Evolutionary conservation across 257 asterid genomes (phyloP).

Genomic region (Solanum sejunctum): DNA sequence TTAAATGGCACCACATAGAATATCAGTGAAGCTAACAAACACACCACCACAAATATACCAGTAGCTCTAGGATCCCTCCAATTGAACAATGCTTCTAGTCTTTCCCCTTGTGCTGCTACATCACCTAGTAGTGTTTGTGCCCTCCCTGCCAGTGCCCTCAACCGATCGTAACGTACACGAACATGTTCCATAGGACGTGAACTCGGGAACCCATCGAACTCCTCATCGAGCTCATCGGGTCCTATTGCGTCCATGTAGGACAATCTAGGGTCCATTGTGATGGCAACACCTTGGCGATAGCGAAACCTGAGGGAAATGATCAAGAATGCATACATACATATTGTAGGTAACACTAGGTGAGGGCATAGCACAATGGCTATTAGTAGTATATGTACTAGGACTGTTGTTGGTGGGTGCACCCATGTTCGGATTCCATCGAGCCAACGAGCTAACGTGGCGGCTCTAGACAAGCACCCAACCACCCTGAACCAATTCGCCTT

Average conservation of each 20-base stretch:
- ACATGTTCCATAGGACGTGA: constrained; percentile 46
- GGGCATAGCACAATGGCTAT: constrained; percentile 65
- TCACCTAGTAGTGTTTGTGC: constrained; percentile 81
- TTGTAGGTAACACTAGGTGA: constrained; percentile 51
- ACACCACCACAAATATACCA: constrained; percentile 52
- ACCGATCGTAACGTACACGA: constrained; percentile 50
- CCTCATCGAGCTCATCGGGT: constrained; percentile 72
- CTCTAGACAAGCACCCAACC: constrained; percentile 60
- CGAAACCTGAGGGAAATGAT: constrained; percentile 42
- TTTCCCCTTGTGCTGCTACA: constrained; percentile 82
- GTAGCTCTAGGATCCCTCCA: constrained; percentile 93
- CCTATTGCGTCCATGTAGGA: constrained; percentile 61
- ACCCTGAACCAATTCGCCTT: constrained; percentile 91
- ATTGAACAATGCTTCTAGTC: constrained; percentile 75
- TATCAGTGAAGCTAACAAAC: constrained; percentile 50
- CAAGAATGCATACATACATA: constrained; percentile 65
- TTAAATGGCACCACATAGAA: constrained; percentile 65
- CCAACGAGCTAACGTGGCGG: constrained; percentile 58
- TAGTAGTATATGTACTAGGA: constrained; percentile 48
- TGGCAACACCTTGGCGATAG: constrained; percentile 35
- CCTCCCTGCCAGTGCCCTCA: constrained; percentile 72
- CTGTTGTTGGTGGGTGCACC: constrained; percentile 62
- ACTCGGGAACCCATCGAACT: constrained; percentile 70
- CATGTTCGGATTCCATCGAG: constrained; percentile 53
- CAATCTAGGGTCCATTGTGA: constrained; percentile 52